Conservation (phyloP, 2,329 filamentous ascomycete genomes). For the Phaeoacremonium minimum region DNA sequence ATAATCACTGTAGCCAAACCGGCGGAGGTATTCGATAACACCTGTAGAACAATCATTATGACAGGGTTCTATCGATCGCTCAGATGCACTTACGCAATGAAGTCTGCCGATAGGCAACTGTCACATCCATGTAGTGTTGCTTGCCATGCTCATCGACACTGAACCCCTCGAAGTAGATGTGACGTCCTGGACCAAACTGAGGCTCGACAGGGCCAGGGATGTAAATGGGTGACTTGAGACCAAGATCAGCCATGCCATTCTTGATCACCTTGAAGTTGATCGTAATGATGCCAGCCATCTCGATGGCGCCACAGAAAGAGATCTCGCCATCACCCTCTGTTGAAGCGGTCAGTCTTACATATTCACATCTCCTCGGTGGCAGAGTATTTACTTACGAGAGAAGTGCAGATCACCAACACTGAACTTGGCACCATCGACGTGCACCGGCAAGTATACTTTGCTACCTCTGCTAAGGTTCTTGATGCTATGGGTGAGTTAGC, state of each 20-base stretch:
- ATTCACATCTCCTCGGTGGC: too few species aligned
- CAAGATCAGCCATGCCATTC: slow-evolving; percentile 67
- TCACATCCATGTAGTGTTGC: slow-evolving; percentile 85
- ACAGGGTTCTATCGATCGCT: too few species aligned
- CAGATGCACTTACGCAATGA: slow-evolving; percentile 56
- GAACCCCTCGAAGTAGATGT: slow-evolving; percentile 87
- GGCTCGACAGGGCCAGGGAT: slow-evolving; percentile 84
- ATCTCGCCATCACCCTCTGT: slow-evolving; percentile 84
- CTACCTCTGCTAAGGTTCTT: slow-evolving; percentile 77
- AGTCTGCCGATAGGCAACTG: slow-evolving; percentile 81
- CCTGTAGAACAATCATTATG: too few species aligned
- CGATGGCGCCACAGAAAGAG: slow-evolving; percentile 83
- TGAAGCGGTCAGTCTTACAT: not conserved
- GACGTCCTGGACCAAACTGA: slow-evolving; percentile 76
- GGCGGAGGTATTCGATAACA: slow-evolving; percentile 73
- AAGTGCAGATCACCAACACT: slow-evolving; percentile 87
- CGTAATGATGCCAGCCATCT: slow-evolving; percentile 90
- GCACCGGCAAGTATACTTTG: slow-evolving; percentile 84
- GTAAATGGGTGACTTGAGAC: slow-evolving; percentile 80
- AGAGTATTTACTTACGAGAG: slow-evolving; percentile 41
- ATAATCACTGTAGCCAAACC: slow-evolving; percentile 68
- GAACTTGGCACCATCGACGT: slow-evolving; percentile 84
- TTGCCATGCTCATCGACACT: slow-evolving; percentile 83
- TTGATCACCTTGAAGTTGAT: slow-evolving; percentile 89
- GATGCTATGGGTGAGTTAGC: too few species aligned